phyloP scores from a whole-genome alignment of 2,329 filamentous ascomycete genomes.

The Orbilia javanica region DNA sequence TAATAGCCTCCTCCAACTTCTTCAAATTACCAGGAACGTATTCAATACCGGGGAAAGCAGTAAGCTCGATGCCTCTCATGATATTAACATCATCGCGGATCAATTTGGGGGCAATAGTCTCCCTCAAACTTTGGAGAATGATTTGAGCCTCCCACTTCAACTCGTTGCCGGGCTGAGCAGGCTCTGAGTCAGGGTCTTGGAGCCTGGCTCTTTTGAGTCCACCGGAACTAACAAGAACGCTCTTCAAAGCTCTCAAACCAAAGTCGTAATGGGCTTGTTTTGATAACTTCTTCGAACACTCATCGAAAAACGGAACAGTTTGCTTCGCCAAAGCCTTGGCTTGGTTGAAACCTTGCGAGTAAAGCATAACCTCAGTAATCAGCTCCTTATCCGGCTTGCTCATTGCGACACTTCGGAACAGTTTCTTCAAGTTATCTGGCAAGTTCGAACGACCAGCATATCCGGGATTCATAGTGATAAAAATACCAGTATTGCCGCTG shows the following conservation, averaged over 20 bases:
- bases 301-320: slow-evolving; percentile 97
- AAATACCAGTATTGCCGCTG: slow-evolving; percentile 94
- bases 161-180: slow-evolving; percentile 35
- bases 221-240: slow-evolving; percentile 96
- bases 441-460: slow-evolving; percentile 98
- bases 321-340: slow-evolving; percentile 94
- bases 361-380: slow-evolving; percentile 99
- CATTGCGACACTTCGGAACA: slow-evolving; percentile 99
- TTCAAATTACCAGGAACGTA: slow-evolving; percentile 91
- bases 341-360: slow-evolving; percentile 98
- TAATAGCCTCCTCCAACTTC: slow-evolving; percentile 83
- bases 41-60: slow-evolving; percentile 90
- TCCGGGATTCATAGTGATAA: slow-evolving; percentile 99
- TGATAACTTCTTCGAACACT: slow-evolving; percentile 82
- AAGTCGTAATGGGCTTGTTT: slow-evolving; percentile 99
- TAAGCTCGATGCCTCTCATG: slow-evolving; percentile 83
- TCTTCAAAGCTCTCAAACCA: slow-evolving; percentile 95
- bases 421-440: slow-evolving; percentile 98
- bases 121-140: slow-evolving; percentile 96
- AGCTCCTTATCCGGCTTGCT: slow-evolving; percentile 99
- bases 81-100: slow-evolving; percentile 91
- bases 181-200: slow-evolving; percentile 59
- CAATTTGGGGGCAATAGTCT: slow-evolving; percentile 97
- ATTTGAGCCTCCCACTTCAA: slow-evolving; percentile 82
- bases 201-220: slow-evolving; percentile 82